Evolutionary conservation across 345 rosid species (phyloP).

Genomic region (Noccaea caerulescens): DNA sequence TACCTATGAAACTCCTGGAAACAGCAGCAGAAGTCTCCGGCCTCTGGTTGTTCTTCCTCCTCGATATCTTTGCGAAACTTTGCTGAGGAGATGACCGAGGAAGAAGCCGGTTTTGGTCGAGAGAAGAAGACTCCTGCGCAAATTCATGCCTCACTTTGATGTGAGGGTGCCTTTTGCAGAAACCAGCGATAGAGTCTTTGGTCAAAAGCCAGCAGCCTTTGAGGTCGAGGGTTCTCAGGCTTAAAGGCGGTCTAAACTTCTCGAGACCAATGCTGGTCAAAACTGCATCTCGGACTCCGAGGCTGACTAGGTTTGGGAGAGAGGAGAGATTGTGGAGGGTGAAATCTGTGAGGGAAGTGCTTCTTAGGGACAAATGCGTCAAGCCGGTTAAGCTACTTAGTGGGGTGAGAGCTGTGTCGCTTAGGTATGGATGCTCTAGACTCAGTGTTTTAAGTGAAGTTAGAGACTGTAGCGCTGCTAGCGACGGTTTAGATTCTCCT

Average conservation of each 20-base stretch:
- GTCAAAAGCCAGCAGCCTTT: conserved; percentile 93
- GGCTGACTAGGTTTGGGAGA: conserved; percentile 60
- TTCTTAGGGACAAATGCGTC: conserved; percentile 60
- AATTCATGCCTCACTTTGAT: conserved; percentile 66
- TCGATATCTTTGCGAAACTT: conserved; percentile 13
- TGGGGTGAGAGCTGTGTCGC: conserved; percentile 61
- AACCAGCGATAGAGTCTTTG: conserved; percentile 50
- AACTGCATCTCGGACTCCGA: conserved; percentile 66
- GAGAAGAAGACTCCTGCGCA: conserved; percentile 31
- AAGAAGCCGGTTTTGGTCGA: conserved; percentile 39
- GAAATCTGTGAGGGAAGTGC: conserved; percentile 69
- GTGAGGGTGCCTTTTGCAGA: conserved; percentile 58
- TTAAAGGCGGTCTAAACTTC: conserved; percentile 58
- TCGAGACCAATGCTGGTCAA: conserved; percentile 68
- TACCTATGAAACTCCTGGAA: conserved; percentile 51
- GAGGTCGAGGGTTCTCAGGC: conserved; percentile 65
- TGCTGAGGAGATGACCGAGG: conserved; percentile 40
- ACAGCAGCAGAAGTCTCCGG: conserved; percentile 34
- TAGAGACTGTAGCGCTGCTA: conserved; percentile 59
- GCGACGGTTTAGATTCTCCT: conserved; percentile 44
- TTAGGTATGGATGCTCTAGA: conserved; percentile 68
- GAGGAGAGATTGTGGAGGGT: conserved; percentile 61
- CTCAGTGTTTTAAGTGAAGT: conserved; percentile 57
- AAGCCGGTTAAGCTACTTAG: conserved; percentile 55
- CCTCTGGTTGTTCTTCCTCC: conserved; percentile 27